phyloP scores from a whole-genome alignment of 2,329 filamentous ascomycete species.

The Teratosphaeria pseudoeucalypti region DNA sequence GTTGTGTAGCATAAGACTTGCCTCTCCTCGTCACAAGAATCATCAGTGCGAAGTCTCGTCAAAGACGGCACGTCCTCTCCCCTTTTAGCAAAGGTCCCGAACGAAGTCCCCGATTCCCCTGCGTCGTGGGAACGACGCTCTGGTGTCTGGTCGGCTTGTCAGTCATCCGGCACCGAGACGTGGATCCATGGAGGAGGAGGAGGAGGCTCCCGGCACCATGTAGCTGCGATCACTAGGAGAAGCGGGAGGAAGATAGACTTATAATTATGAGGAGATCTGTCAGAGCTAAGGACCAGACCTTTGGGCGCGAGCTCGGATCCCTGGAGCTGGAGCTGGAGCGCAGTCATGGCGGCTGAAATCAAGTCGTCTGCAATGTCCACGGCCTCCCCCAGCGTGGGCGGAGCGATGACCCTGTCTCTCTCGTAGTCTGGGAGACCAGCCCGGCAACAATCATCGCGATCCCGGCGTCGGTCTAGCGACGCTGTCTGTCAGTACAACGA shows the following conservation, averaged over 20 bases:
- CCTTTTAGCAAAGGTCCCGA: not conserved
- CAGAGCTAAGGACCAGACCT: constrained; percentile 9
- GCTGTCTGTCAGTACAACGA: no score
- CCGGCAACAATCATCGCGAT: not conserved
- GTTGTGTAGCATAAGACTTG: no score
- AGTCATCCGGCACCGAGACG: constrained; percentile 6
- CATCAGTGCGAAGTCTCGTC: constrained; percentile 12
- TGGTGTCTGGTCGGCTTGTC: constrained; percentile 27
- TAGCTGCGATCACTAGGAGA: constrained; percentile 27
- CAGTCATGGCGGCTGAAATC: not conserved
- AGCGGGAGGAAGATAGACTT: constrained; percentile 13
- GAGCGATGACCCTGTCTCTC: not conserved
- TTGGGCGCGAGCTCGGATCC: constrained; percentile 9
- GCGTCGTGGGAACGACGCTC: no score
- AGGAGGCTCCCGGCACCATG: constrained; percentile 28
- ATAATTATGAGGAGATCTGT: constrained; percentile 8
- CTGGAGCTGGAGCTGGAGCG: not conserved
- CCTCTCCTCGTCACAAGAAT: not conserved
- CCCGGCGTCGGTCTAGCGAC: no score
- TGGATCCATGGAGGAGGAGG: constrained; percentile 14
- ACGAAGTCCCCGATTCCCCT: constrained; percentile 19
- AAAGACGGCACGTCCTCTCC: constrained; percentile 10
- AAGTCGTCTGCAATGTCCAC: not conserved
- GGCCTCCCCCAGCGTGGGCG: not conserved
- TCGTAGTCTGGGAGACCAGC: not conserved